Base-by-base conservation (phyloP, 176 grass and related monocot species). In the Microstegium vimineum region DNA sequence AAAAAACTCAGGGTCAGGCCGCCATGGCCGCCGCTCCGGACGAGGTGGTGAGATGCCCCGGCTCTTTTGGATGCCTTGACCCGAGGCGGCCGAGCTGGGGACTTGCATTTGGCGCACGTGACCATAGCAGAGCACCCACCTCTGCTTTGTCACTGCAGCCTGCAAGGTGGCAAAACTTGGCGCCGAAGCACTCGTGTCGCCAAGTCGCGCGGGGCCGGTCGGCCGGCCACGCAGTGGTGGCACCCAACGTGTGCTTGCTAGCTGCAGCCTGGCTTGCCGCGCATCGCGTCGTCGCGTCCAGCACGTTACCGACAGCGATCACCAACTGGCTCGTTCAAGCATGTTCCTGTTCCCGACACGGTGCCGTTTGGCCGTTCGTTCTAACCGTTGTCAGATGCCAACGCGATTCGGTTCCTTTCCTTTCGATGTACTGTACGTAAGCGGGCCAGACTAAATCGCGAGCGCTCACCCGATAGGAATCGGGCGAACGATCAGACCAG, bases 151-250 rank as follows among this genome's bases (percentile, higher is more conserved):
- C 20, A 22, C 52, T 23, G 2, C 52, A n/a, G n/a, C n/a, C n/a
- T n/a, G n/a, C n/a, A n/a, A n/a, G n/a, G n/a, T 57, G 52, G 52
- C 51, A n/a, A 56, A 57, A 23, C 22, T 57, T 57, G 38, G 76
- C 10, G 38, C 76, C 76, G 61, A 78, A 78, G 76, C 37, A 78
- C 60, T 46, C 37, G n/a, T 52, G 49, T 22, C 18, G n/a, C n/a
- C 1, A 43, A 43, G 67, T 69, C 37, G n/a, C n/a, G 22, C 2
- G 65, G 33, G 10, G n/a, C 22, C 10, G 36, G 35, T 1, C n/a
- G n/a, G n/a, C n/a, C n/a, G n/a, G n/a, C n/a, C n/a, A n/a, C n/a
- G n/a, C n/a, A n/a, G n/a, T n/a, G n/a, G n/a, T n/a, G n/a, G n/a
- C n/a, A 10, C 16, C 54, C 35, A 30, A 76, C 73, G 41, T 47